These are phyloP conservation scores for Glutinoglossum americanum DNA, from an alignment of 495 filamentous ascomycete species.

Conservation along the genomic window DNA sequence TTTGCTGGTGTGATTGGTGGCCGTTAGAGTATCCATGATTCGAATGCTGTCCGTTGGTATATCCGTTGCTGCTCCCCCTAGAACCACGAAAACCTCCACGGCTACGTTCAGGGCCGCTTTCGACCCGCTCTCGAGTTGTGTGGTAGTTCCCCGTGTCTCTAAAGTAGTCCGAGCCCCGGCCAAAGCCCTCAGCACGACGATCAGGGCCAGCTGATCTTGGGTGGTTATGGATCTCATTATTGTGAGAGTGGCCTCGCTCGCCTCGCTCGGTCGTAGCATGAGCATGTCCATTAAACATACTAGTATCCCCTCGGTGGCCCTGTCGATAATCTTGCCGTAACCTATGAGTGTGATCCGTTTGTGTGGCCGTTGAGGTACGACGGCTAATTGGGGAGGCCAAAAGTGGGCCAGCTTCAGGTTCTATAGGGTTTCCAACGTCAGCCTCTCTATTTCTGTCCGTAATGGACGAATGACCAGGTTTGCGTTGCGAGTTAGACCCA, in stretches of 20 bases:
- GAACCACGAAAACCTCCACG: slow-evolving; percentile 31
- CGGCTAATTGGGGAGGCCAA: slow-evolving; percentile 8
- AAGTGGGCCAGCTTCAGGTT: slow-evolving; percentile 5
- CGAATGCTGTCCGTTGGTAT: neutral
- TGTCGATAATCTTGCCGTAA: slow-evolving; percentile 1
- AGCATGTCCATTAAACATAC: neutral
- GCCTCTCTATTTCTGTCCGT: slow-evolving; percentile 19
- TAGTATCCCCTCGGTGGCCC: slow-evolving; percentile 1
- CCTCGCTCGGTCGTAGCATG: neutral
- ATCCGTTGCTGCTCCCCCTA: slow-evolving; percentile 23
- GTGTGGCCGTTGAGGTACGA: slow-evolving; percentile 13
- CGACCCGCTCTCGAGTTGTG: slow-evolving; percentile 20
- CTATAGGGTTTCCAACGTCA: slow-evolving; percentile 5
- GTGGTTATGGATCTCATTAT: neutral
- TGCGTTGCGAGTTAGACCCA: neutral
- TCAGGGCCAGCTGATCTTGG: slow-evolving; percentile 17
- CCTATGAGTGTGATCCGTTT: slow-evolving; percentile 12
- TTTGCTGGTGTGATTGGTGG: slow-evolving; percentile 21
- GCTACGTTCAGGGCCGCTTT: slow-evolving; percentile 29
- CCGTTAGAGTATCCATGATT: slow-evolving; percentile 20
- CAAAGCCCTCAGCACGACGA: slow-evolving; percentile 14
- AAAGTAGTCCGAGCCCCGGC: neutral
- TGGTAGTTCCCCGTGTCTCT: neutral
- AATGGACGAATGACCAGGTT: neutral
- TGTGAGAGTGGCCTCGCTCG: neutral